Conservation (phyloP, 2,329 filamentous ascomycete species). For the Calonectria pseudoreteaudii region DNA sequence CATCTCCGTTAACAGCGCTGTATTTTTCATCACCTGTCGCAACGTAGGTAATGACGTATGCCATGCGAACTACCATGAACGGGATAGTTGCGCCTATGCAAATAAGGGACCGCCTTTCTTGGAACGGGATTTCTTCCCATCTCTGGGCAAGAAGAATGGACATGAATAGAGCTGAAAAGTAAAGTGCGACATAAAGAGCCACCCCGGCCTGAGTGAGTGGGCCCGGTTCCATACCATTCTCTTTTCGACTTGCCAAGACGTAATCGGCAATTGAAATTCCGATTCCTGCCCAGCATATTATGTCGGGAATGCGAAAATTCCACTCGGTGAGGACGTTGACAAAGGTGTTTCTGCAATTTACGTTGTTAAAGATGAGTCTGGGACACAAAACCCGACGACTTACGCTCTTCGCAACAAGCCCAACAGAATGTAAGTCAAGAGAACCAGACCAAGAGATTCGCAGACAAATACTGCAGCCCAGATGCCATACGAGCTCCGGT, state of each 20-base stretch:
- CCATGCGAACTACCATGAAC: neutral
- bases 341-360: neutral
- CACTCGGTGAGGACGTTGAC: neutral
- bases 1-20: neutral
- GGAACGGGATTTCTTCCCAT: neutral
- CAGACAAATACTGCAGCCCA: neutral
- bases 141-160: neutral
- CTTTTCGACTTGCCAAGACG: neutral
- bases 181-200: neutral
- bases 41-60: neutral
- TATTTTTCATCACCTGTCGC: neutral
- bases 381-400: neutral
- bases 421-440: neutral
- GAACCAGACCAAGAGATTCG: neutral
- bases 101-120: neutral
- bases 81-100: neutral
- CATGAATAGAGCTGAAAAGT: neutral
- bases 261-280: neutral
- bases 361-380: neutral
- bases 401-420: neutral
- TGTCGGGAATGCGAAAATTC: neutral
- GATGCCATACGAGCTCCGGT: neutral
- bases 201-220: slow-evolving; percentile 1
- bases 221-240: neutral
- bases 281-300: neutral